Conservation (phyloP, 1,284 basidiomycete genomes). For the Cryptococcus jaspeensis region DNA sequence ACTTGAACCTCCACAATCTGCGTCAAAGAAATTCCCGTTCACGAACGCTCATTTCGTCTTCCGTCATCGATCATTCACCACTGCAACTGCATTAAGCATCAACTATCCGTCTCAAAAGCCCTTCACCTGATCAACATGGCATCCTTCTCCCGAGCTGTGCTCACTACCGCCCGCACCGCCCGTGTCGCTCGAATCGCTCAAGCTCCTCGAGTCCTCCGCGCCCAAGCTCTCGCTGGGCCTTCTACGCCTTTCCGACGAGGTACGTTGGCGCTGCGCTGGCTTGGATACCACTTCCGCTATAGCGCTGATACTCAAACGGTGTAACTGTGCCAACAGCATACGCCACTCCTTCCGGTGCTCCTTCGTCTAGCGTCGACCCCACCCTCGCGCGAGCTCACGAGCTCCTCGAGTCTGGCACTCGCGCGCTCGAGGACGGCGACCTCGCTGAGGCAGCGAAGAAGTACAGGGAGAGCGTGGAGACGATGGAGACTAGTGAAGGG, state of each 20-base stretch:
- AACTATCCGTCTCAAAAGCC: too few relatives aligned
- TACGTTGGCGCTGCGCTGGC: too few relatives aligned
- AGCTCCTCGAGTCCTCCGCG: background rate
- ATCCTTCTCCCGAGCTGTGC: slow-evolving; percentile 1
- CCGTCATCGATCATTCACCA: too few relatives aligned
- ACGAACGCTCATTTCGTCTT: too few relatives aligned
- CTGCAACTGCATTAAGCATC: too few relatives aligned
- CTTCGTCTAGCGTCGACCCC: slow-evolving; percentile 78
- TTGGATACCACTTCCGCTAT: too few relatives aligned
- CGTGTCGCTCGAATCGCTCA: background rate
- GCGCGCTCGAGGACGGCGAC: slow-evolving; percentile 85
- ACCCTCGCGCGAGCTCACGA: slow-evolving; percentile 76
- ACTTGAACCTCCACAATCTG: too few relatives aligned
- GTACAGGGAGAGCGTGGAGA: slow-evolving; percentile 76
- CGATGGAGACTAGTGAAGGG: slow-evolving; percentile 66
- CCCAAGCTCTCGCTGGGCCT: background rate
- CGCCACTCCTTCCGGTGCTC: slow-evolving; percentile 76
- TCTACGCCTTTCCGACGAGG: background rate
- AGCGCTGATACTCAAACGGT: background rate
- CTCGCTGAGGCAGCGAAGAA: slow-evolving; percentile 72
- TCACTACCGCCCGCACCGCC: slow-evolving; percentile 1
- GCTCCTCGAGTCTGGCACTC: slow-evolving; percentile 81
- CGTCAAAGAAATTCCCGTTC: too few relatives aligned
- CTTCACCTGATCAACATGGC: background rate
- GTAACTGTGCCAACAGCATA: slow-evolving; percentile 60